phyloP scores from a whole-genome alignment of 73 alveolate genomes.

The Uronychia binucleata region DNA sequence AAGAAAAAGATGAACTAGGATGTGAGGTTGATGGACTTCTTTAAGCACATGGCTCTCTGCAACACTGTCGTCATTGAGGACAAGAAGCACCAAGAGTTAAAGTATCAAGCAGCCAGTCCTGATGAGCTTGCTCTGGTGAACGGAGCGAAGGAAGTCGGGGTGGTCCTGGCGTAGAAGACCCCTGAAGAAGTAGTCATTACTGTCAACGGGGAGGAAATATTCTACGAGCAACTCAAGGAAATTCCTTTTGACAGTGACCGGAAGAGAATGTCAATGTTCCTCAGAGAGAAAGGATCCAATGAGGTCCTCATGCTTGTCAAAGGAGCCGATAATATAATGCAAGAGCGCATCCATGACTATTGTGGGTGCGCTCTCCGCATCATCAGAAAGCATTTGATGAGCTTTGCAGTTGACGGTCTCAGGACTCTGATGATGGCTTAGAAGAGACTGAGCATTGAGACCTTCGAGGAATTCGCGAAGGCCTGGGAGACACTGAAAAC shows the following conservation, averaged over 20 bases:
- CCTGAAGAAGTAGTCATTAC: conserved; percentile 40
- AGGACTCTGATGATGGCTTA: conserved; percentile 17
- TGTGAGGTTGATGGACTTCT: conserved; percentile 51
- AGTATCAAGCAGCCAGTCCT: conserved; percentile 73
- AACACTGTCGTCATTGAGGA: conserved; percentile 65
- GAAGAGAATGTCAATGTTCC: conserved; percentile 74
- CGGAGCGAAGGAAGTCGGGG: conserved; percentile 57
- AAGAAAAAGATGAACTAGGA: conserved; percentile 17
- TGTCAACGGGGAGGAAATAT: conserved; percentile 32
- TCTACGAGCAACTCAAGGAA: conserved; percentile 63
- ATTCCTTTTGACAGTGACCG: conserved; percentile 77
- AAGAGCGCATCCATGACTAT: conserved; percentile 11
- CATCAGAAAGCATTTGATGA: neutral
- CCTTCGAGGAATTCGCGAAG: neutral
- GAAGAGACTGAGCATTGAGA: neutral
- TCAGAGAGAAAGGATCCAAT: conserved; percentile 36
- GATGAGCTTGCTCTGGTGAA: conserved; percentile 86
- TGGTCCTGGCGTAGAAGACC: neutral
- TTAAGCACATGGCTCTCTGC: conserved; percentile 63
- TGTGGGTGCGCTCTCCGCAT: neutral
- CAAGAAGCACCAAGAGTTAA: conserved; percentile 10
- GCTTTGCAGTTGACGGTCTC: conserved; percentile 7
- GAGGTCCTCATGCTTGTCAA: conserved; percentile 41
- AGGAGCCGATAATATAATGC: conserved; percentile 80
- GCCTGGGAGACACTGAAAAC: no score